Evolutionary conservation across 345 rosid species (phyloP), one percentile per base, ranked within the genome.

Genomic region (Corchorus capsularis): DNA sequence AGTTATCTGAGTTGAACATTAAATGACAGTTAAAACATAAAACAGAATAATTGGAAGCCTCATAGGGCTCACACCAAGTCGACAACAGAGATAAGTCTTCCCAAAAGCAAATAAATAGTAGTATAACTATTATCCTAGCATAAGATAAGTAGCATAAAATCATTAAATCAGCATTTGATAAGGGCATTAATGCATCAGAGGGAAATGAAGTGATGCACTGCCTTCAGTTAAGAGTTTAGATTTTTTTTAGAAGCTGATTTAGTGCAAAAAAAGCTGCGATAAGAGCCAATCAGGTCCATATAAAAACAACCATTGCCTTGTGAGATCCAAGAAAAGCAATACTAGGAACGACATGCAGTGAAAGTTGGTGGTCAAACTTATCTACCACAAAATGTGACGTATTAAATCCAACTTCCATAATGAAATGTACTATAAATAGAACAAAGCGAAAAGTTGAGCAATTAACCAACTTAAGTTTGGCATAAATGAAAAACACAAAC

Each of bases 401-500:
- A 16, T 43, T 17, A 32, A 16, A 37, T 52, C 45, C n/a, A n/a
- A 9, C 15, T 50, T 16, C 20, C 16, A 69, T 50, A 41, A 9
- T 32, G 17, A 47, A 53, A 35, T 53, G 16, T 9, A 6, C 17
- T 19, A 10, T 45, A 69, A 34, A 69, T 9, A 1, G 27, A 16
- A 61, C 32, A 62, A 73, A 17, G 0, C 7, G 22, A 55, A 15
- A 61, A 16, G 62, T 35, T 47, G 32, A 14, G 52, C 60, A 17
- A 32, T 60, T 35, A 12, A 53, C 73, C 39, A 53, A 17, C 47
- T 52, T 17, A 74, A 47, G 12, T 35, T 34, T 17, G 5, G 69
- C 35, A 74, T 50, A 35, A n/a, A 54, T 13, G 59, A n/a, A 66
- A 46, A 65, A 50, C 79, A 76, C 81, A 78, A 35, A 95, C 99